These are phyloP conservation scores for Sistotremastrum niveocremeum DNA, from an alignment of 768 basidiomycete genomes.

Conservation along the genomic window DNA sequence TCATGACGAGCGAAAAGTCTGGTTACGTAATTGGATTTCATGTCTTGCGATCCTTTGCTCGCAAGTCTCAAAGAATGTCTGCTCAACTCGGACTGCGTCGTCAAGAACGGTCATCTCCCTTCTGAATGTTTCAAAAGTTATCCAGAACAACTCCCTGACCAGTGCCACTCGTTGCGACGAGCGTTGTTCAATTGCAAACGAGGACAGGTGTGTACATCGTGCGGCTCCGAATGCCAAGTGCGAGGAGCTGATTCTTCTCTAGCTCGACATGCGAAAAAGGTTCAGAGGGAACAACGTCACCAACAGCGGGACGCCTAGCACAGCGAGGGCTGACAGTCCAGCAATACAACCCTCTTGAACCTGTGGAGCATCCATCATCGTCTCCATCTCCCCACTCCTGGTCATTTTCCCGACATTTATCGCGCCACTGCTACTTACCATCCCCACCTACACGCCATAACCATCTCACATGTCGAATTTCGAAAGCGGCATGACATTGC, in stretches of 20 bases:
- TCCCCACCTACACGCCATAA: too few species aligned
- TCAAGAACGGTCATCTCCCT: constrained; percentile 64
- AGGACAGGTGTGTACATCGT: constrained; percentile 50
- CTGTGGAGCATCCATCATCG: not conserved
- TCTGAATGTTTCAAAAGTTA: constrained; percentile 76
- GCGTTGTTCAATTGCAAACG: constrained; percentile 87
- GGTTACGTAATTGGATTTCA: not conserved
- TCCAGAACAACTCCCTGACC: constrained; percentile 60
- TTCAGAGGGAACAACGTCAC: constrained; percentile 52
- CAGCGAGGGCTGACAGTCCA: not conserved
- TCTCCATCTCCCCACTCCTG: not conserved
- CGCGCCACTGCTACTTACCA: too few species aligned
- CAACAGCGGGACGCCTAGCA: too few species aligned
- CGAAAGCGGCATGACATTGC: too few species aligned
- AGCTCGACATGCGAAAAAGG: constrained; percentile 79
- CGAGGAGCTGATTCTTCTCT: not conserved
- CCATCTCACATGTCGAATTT: too few species aligned
- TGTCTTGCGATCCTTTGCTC: constrained; percentile 62
- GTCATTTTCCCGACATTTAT: too few species aligned
- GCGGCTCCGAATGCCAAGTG: constrained; percentile 1
- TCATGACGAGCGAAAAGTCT: constrained; percentile 1
- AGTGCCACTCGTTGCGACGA: constrained; percentile 65
- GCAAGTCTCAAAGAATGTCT: constrained; percentile 74
- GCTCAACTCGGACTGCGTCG: constrained; percentile 75
- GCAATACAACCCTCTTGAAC: not conserved